Percentiles rank a stretch among this genome's conserved stretches.
Conservation (phyloP, 768 basidiomycete genomes). For the Hericium erinaceus region DNA sequence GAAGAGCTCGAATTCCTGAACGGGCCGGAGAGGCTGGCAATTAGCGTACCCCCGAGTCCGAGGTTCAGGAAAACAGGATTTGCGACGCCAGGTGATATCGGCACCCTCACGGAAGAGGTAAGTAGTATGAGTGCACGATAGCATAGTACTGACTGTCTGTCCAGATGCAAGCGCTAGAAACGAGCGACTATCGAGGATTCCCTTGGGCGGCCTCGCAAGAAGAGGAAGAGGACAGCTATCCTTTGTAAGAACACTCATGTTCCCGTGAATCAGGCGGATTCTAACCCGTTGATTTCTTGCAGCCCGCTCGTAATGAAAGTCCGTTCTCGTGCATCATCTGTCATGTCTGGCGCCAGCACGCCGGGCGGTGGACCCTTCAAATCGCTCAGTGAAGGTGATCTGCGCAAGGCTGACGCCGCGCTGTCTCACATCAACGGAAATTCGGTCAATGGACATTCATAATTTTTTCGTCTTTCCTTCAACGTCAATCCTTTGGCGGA, state of each 20-base stretch:
- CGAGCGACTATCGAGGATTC: slow-evolving; percentile 77
- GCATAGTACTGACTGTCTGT: background rate
- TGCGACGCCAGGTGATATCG: slow-evolving; percentile 91
- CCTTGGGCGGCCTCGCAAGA: slow-evolving; percentile 51
- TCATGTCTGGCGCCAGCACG: slow-evolving; percentile 69
- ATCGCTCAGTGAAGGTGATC: slow-evolving; percentile 80
- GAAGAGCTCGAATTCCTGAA: slow-evolving; percentile 46
- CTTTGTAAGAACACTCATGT: slow-evolving; percentile 49
- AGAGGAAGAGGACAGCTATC: slow-evolving; percentile 88
- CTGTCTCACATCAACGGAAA: slow-evolving; percentile 48
- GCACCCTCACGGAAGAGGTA: slow-evolving; percentile 82
- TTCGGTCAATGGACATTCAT: background rate
- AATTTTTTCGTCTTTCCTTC: background rate
- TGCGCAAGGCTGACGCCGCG: slow-evolving; percentile 82
- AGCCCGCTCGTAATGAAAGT: slow-evolving; percentile 90
- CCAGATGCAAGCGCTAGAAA: slow-evolving; percentile 80
- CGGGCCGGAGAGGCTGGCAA: slow-evolving; percentile 63
- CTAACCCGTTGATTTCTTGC: slow-evolving; percentile 5
- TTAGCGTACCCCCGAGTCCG: slow-evolving; percentile 84
- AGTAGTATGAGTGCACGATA: slow-evolving; percentile 6
- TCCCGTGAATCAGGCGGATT: slow-evolving; percentile 9
- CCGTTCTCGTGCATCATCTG: slow-evolving; percentile 71
- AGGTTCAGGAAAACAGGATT: slow-evolving; percentile 61
- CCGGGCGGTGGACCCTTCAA: slow-evolving; percentile 76
- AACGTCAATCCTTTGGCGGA: background rate